Evolutionary conservation across 352 stramenopile genomes (phyloP).

Genomic region (Saprolegnia diclina): DNA sequence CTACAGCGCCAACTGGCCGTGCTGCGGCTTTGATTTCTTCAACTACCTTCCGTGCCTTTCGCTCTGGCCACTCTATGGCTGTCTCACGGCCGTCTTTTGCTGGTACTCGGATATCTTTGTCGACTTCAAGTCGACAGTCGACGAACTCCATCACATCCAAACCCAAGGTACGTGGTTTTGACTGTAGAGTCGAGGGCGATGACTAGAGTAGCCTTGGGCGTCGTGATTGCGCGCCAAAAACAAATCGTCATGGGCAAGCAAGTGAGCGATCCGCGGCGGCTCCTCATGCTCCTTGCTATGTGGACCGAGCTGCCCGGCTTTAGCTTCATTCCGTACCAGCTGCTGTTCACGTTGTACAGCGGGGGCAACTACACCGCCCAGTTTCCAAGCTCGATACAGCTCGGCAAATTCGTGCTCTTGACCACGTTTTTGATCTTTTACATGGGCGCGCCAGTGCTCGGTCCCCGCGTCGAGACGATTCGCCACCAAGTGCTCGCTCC

Average conservation of each 20-base stretch:
- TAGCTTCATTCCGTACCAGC: constrained; percentile 12
- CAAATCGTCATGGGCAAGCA: constrained; percentile 4
- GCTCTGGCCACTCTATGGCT: constrained; percentile 7
- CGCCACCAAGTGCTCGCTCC: neutral
- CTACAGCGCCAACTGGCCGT: constrained; percentile 13
- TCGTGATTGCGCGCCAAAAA: constrained; percentile 7
- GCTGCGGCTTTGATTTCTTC: neutral
- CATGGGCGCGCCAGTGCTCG: neutral
- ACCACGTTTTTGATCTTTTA: neutral
- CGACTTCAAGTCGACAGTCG: constrained; percentile 2
- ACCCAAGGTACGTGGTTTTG: constrained; percentile 10
- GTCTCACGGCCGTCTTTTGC: neutral
- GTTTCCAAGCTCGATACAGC: constrained; percentile 3
- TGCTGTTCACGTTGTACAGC: neutral
- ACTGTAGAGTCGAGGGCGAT: no score
- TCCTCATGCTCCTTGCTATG: constrained; percentile 15
- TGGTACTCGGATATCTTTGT: constrained; percentile 11
- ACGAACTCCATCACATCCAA: constrained; percentile 19
- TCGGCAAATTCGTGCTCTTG: constrained; percentile 10
- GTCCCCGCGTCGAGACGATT: no score
- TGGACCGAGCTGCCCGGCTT: constrained; percentile 9
- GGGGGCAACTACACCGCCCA: neutral
- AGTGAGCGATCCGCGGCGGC: constrained; percentile 10
- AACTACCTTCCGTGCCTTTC: neutral
- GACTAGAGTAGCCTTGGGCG: neutral